Evolutionary conservation across 106 monocot species (phyloP).

Genomic region (Phalaenopsis aphrodite): DNA sequence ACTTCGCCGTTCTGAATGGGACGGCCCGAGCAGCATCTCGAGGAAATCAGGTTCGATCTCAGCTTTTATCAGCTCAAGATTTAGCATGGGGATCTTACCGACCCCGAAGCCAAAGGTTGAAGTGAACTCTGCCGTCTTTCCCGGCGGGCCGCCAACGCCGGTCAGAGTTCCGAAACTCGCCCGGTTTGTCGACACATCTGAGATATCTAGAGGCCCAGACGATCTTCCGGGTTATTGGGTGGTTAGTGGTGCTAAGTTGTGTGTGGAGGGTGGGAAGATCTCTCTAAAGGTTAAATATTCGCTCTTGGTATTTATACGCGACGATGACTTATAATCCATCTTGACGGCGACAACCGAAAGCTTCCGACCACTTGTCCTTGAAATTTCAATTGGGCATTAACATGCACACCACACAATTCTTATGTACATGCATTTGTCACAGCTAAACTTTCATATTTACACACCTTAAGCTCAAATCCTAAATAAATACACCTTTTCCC

Average conservation of each 20-base stretch:
- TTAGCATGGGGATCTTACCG: constrained; percentile 19
- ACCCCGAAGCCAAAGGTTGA: constrained; percentile 31
- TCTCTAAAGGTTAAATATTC: constrained; percentile 69
- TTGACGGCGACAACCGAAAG: too few relatives aligned
- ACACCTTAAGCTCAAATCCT: too few relatives aligned
- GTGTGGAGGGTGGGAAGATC: constrained; percentile 47
- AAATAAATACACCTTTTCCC: too few relatives aligned
- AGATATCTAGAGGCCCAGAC: constrained; percentile 52
- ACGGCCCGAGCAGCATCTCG: constrained; percentile 14
- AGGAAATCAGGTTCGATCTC: constrained; percentile 42
- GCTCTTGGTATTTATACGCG: constrained; percentile 25
- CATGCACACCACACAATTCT: too few relatives aligned
- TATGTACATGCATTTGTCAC: too few relatives aligned
- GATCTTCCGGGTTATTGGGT: constrained; percentile 76
- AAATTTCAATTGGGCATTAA: too few relatives aligned
- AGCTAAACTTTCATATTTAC: too few relatives aligned
- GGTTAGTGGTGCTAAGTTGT: constrained; percentile 70
- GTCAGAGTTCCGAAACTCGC: constrained; percentile 32
- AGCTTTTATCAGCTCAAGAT: constrained; percentile 22
- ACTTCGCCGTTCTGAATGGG: constrained; percentile 77
- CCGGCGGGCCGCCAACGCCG: constrained; percentile 54
- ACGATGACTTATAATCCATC: constrained; percentile 10
- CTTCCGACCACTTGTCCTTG: too few relatives aligned
- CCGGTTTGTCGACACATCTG: constrained; percentile 43
- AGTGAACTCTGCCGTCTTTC: constrained; percentile 63